Percentiles rank a stretch among this genome's conserved stretches.
These are phyloP conservation scores for Paramecium octaurelia DNA, from an alignment of 73 alveolate species.

Conservation along the genomic window DNA sequence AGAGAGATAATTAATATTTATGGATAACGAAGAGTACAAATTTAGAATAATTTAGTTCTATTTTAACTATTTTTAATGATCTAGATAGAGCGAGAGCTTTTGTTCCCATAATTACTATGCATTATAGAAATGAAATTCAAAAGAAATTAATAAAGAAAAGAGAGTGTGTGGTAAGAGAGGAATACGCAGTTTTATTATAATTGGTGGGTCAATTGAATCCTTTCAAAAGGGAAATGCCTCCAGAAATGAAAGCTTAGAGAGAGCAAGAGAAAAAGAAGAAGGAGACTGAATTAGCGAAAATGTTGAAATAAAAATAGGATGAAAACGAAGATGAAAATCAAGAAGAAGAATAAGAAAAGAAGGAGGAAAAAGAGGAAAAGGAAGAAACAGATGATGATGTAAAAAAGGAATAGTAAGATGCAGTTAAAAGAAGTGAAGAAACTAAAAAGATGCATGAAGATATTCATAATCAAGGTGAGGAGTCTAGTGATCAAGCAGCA, in stretches of 20 bases:
- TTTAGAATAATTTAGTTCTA: background rate
- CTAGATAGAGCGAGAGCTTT: constrained; percentile 5
- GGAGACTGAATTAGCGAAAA: constrained; percentile 38
- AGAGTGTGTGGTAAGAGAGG: constrained; percentile 8
- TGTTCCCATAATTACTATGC: constrained; percentile 40
- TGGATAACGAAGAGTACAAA: constrained; percentile 8
- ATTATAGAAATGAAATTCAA: background rate
- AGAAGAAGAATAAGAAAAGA: background rate
- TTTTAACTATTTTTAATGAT: background rate
- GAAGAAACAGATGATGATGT: background rate
- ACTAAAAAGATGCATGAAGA: background rate
- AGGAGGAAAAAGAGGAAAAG: background rate
- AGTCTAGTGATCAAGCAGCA: background rate
- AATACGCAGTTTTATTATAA: background rate
- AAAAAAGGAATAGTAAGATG: background rate
- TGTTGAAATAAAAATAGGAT: background rate
- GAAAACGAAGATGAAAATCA: background rate
- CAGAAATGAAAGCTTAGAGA: background rate
- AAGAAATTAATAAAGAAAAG: background rate
- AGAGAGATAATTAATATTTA: constrained; percentile 1
- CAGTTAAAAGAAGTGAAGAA: background rate
- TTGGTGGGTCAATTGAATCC: constrained; percentile 18
- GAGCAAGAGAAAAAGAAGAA: background rate
- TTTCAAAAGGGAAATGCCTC: constrained; percentile 14
- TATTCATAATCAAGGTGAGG: background rate